Base-by-base conservation (phyloP, 345 rosid genomes). In the Rubroshorea leprosula region DNA sequence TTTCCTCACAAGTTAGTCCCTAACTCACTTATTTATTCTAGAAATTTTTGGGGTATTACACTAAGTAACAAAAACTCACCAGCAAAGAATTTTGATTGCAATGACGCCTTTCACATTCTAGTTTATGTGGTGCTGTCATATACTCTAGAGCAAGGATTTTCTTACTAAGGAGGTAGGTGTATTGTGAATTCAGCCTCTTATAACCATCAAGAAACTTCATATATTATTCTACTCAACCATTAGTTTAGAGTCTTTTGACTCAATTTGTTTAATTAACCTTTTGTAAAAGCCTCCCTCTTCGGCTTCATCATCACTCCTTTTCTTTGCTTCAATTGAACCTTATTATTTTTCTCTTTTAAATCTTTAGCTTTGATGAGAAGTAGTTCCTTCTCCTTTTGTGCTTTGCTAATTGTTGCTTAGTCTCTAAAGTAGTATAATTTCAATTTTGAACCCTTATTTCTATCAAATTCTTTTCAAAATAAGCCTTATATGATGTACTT, bases 141-240 rank as follows among this genome's bases (percentile, higher is more conserved):
- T 76, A 74, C 58, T 79, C 86, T 9, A 61, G 51, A 29, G 78
- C 69, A 62, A 82, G 80, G 44, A 83, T 86, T 19, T 17, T 62
- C 79, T 59, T 84, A 62, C 64, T 46, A 24, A 71, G 58, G 54
- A 93, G 87, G 63, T 31, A 93, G 21, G 43, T 77, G 72, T 89
- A 72, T 49, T 89, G 91, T 49, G 91, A 85, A 69, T 77, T 86
- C 45, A 85, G 62, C 62, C 70, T 83, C 49, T 86, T 86, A 82
- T 76, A 86, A 21, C 64, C 49, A 63, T 60, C 77, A 57, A 59
- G 0, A 15, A 69, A 8, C 38, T 78, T 73, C 29, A 57, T 69
- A 54, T 9, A 68, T 64, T 89, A 68, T 69, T 76, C 78, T 51
- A 75, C 78, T 75, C 84, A 20, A 57, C 44, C 55, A 62, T 57